These are phyloP conservation scores for Polyplosphaeria fusca DNA, from an alignment of 495 filamentous ascomycete species.

Conservation along the genomic window DNA sequence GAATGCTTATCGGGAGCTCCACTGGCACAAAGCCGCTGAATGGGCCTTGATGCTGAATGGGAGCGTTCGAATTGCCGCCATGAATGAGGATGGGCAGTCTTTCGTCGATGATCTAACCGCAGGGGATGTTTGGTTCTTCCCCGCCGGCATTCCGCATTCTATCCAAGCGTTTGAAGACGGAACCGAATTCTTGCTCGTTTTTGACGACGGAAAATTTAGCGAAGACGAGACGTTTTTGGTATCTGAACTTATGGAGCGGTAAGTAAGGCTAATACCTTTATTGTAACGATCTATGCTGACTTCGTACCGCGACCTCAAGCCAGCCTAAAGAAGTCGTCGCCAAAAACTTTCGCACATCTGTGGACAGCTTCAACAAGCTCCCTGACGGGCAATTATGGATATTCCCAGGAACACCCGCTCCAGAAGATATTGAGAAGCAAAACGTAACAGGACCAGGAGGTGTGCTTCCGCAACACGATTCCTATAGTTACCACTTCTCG, in stretches of 20 bases:
- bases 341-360: constrained; percentile 61
- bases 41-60: constrained; percentile 65
- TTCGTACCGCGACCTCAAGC: too few relatives aligned
- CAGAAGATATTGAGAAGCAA: constrained; percentile 50
- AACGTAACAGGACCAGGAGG: constrained; percentile 60
- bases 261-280: too few relatives aligned
- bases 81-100: constrained; percentile 64
- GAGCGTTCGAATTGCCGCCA: constrained; percentile 52
- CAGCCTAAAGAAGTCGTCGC: constrained; percentile 60
- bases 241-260: constrained; percentile 64
- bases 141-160: constrained; percentile 65
- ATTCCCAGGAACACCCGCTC: constrained; percentile 64
- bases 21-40: constrained; percentile 70
- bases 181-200: constrained; percentile 67
- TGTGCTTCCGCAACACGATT: constrained; percentile 47
- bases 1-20: constrained; percentile 65
- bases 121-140: constrained; percentile 71
- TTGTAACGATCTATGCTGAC: too few relatives aligned
- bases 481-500: constrained; percentile 67
- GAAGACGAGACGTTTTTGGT: constrained; percentile 68
- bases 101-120: constrained; percentile 66
- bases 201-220: constrained; percentile 64
- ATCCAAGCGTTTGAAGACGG: constrained; percentile 65
- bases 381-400: constrained; percentile 63
- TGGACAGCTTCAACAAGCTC: constrained; percentile 56